Percentiles rank a stretch among this genome's conserved stretches.
Evolutionary conservation across 345 rosid genomes (phyloP).

Genomic region (Euphorbia tirucalli): DNA sequence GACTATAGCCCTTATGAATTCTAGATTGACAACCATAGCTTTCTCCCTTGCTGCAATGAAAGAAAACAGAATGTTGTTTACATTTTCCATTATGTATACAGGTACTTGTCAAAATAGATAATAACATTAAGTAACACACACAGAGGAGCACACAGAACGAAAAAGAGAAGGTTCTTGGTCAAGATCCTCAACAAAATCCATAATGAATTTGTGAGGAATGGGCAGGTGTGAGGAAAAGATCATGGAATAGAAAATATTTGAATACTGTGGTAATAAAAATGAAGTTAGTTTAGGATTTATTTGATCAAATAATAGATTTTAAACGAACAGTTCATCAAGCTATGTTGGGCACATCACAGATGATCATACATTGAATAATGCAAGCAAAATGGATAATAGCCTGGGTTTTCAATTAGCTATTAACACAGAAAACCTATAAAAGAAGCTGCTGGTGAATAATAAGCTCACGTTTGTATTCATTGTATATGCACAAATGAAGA

Average conservation of each 20-base stretch:
- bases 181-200: background rate
- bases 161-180: background rate
- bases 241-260: background rate
- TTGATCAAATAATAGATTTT: background rate
- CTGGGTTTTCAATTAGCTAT: background rate
- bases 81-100: background rate
- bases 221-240: background rate
- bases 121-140: background rate
- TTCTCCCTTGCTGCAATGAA: conserved; percentile 67
- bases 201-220: background rate
- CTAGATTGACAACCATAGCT: conserved; percentile 88
- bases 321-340: background rate
- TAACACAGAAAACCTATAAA: background rate
- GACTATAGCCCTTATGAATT: conserved; percentile 74
- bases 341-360: background rate
- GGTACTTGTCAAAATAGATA: background rate
- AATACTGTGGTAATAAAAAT: background rate
- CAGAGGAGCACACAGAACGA: background rate
- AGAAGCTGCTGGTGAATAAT: background rate
- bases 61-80: background rate
- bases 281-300: background rate
- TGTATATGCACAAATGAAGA: background rate
- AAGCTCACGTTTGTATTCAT: background rate
- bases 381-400: background rate
- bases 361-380: background rate